Percentiles rank a stretch among this genome's conserved stretches.
phyloP scores from a whole-genome alignment of 495 filamentous ascomycete species.

The Penicillium coffeae region DNA sequence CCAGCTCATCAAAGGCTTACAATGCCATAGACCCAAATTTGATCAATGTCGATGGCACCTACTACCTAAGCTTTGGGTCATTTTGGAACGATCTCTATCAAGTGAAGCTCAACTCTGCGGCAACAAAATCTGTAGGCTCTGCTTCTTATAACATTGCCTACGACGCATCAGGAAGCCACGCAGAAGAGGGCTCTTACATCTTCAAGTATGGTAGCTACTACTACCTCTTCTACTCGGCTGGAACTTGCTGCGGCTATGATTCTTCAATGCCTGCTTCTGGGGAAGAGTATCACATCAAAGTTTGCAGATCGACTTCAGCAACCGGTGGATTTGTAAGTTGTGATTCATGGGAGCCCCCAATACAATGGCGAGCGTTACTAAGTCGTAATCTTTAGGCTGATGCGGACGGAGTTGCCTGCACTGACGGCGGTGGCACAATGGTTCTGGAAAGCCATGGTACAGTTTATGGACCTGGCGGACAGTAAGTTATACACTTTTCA shows the following conservation, averaged over 20 bases:
- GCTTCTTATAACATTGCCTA: conserved; percentile 52
- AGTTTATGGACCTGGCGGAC: conserved; percentile 72
- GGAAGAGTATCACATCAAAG: conserved; percentile 67
- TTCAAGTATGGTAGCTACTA: conserved; percentile 58
- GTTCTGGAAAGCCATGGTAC: conserved; percentile 59
- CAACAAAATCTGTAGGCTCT: conserved; percentile 34
- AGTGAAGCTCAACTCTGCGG: conserved; percentile 49
- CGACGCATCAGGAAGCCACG: conserved; percentile 47
- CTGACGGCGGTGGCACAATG: conserved; percentile 57
- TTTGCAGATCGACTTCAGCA: conserved; percentile 55
- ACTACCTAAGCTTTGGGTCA: conserved; percentile 63
- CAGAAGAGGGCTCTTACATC: conserved; percentile 58
- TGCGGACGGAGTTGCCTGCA: conserved; percentile 53
- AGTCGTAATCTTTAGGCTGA: conserved; percentile 45
- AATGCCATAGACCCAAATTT: conserved; percentile 74
- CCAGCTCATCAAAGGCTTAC: conserved; percentile 47
- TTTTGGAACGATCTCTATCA: conserved; percentile 72
- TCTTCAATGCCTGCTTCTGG: conserved; percentile 48
- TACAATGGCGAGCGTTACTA: background rate
- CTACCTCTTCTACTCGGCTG: conserved; percentile 67
- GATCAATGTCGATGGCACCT: conserved; percentile 43
- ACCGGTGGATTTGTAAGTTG: conserved; percentile 52
- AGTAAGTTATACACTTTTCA: conserved; percentile 32
- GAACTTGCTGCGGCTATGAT: conserved; percentile 63
- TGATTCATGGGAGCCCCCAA: background rate